Conservation (phyloP, 768 basidiomycete genomes). For the Boletus vinaceobasis region DNA sequence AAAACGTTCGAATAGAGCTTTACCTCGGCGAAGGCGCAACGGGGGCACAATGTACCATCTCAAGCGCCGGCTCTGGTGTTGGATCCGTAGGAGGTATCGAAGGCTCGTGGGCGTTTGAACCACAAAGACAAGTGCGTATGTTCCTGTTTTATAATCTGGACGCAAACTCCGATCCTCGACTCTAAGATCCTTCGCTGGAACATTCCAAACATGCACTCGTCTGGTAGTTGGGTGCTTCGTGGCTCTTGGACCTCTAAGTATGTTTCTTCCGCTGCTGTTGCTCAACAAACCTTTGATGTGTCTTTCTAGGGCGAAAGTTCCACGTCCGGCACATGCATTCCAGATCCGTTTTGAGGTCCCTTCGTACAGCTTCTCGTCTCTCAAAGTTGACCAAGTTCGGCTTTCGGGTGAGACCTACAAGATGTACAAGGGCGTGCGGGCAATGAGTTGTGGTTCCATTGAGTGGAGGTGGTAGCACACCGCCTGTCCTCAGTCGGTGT, state of each 20-base stretch:
- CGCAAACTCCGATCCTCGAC: neutral
- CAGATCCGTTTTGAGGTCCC: slow-evolving; percentile 70
- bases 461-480: slow-evolving; percentile 33
- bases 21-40: slow-evolving; percentile 73
- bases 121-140: slow-evolving; percentile 50
- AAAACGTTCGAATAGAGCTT: slow-evolving; percentile 68
- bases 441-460: slow-evolving; percentile 36
- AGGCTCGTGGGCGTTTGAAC: slow-evolving; percentile 81
- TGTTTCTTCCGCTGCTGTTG: slow-evolving; percentile 21
- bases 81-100: slow-evolving; percentile 38
- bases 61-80: slow-evolving; percentile 52
- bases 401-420: slow-evolving; percentile 80
- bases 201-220: slow-evolving; percentile 62
- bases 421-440: slow-evolving; percentile 87
- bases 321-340: slow-evolving; percentile 73
- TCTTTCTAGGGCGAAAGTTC: slow-evolving; percentile 35
- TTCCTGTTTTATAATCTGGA: neutral
- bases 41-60: slow-evolving; percentile 67
- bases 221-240: slow-evolving; percentile 66
- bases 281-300: neutral
- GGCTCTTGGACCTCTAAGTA: slow-evolving; percentile 75
- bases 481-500: neutral
- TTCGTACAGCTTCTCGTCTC: slow-evolving; percentile 67
- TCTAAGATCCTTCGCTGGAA: slow-evolving; percentile 76
- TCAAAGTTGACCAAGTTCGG: slow-evolving; percentile 85